A percentile compares a stretch with the other conserved stretches of the same genome.
Conservation (phyloP, 148 eudicot species). For the Chenopodium berlandieri region DNA sequence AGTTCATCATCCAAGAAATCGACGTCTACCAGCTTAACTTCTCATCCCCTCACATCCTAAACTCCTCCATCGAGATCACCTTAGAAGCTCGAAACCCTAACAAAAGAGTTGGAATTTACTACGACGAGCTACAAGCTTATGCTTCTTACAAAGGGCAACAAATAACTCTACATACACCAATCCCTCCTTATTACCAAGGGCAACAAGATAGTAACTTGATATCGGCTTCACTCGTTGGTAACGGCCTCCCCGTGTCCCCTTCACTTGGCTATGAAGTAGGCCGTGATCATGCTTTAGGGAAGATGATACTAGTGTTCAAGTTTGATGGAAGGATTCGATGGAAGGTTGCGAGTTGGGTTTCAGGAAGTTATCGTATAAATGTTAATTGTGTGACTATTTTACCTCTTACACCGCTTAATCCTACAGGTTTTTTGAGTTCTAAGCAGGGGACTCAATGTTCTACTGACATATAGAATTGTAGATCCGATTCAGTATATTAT, state of each 20-base stretch:
- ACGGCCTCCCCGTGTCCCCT: constrained; percentile 54
- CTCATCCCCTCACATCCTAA: constrained; percentile 51
- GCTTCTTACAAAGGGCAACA: constrained; percentile 76
- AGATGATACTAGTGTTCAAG: constrained; percentile 46
- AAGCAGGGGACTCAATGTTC: constrained; percentile 72
- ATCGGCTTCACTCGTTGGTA: constrained; percentile 52
- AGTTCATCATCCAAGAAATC: constrained; percentile 60
- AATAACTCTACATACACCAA: constrained; percentile 46
- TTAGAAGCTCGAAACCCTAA: constrained; percentile 67
- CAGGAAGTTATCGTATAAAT: constrained; percentile 61
- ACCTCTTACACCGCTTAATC: constrained; percentile 48
- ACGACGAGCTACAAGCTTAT: constrained; percentile 56
- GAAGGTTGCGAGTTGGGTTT: constrained; percentile 88
- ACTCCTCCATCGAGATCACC: constrained; percentile 72
- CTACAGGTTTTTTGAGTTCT: constrained; percentile 45
- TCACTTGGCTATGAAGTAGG: constrained; percentile 64
- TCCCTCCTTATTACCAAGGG: constrained; percentile 78
- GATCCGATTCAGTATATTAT: neutral
- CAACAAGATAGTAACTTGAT: constrained; percentile 56
- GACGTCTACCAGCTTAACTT: constrained; percentile 69
- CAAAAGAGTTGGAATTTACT: constrained; percentile 70
- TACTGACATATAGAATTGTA: constrained; percentile 53
- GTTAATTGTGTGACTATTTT: constrained; percentile 64
- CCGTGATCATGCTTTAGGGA: constrained; percentile 59
- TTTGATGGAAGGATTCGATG: constrained; percentile 63